A percentile compares a stretch with the other conserved stretches of the same genome.
These are phyloP conservation scores for Pichia sp. DNA, from an alignment of 1,139 yeast genomes.

Conservation along the genomic window DNA sequence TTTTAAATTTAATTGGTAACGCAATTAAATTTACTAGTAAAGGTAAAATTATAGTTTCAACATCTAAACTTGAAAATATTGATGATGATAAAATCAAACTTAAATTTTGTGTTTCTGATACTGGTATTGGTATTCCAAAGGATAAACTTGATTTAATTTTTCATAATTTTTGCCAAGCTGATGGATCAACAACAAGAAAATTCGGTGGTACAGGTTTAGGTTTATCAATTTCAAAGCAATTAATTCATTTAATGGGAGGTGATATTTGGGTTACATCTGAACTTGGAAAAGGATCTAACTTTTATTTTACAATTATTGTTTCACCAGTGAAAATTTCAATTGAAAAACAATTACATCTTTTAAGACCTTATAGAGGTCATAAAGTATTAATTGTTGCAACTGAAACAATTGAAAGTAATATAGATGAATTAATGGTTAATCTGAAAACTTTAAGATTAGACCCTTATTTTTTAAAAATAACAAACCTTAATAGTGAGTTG, in stretches of 20 bases:
- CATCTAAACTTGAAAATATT: slow-evolving; percentile 43
- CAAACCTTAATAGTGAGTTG: slow-evolving; percentile 42
- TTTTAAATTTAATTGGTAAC: slow-evolving; percentile 76
- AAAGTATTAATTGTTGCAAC: slow-evolving; percentile 64
- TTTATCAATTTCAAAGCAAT: slow-evolving; percentile 76
- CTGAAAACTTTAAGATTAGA: slow-evolving; percentile 41
- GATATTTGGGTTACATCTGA: slow-evolving; percentile 83
- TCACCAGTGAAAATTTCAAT: slow-evolving; percentile 65
- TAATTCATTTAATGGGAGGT: slow-evolving; percentile 86
- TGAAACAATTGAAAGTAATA: slow-evolving; percentile 38
- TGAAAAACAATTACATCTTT: slow-evolving; percentile 58
- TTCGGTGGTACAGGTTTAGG: slow-evolving; percentile 92
- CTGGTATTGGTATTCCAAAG: slow-evolving; percentile 83
- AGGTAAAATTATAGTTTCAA: slow-evolving; percentile 68
- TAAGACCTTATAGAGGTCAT: slow-evolving; percentile 69
- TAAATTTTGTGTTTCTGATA: slow-evolving; percentile 82
- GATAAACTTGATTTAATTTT: slow-evolving; percentile 79
- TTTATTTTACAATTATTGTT: slow-evolving; percentile 72
- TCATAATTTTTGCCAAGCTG: slow-evolving; percentile 88
- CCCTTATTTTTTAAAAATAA: slow-evolving; percentile 28
- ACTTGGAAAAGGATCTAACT: slow-evolving; percentile 78
- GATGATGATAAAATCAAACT: slow-evolving; percentile 50
- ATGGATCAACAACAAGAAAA: slow-evolving; percentile 85
- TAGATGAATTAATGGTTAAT: slow-evolving; percentile 39
- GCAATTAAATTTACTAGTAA: slow-evolving; percentile 80